A percentile compares a stretch with the other conserved stretches of the same genome.
phyloP scores from a whole-genome alignment of 371 early-diverging fungal species.

The Syncephalis plumigaleata region DNA sequence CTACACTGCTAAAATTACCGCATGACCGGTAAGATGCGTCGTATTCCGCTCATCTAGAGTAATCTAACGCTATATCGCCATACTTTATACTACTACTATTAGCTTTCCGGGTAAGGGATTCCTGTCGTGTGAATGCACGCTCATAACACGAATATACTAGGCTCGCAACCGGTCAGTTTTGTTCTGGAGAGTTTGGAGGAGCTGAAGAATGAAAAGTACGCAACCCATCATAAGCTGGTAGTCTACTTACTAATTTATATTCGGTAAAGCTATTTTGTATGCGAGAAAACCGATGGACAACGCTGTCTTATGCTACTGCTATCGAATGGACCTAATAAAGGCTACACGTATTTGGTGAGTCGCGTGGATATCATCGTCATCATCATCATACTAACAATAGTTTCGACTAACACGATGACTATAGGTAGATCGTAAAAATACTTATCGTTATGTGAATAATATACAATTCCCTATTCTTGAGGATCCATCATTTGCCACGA shows the following conservation, averaged over 20 bases:
- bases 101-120: no score
- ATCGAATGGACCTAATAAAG: conserved; percentile 16
- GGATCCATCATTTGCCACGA: conserved; percentile 17
- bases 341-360: conserved; percentile 42
- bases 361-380: conserved; percentile 1
- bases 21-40: no score
- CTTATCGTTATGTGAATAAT: conserved; percentile 39
- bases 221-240: background rate
- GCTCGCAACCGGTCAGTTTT: conserved; percentile 93
- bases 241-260: background rate
- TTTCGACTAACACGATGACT: background rate
- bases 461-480: conserved; percentile 49
- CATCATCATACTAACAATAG: background rate
- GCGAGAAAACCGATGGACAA: conserved; percentile 97
- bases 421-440: conserved; percentile 79
- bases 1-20: no score
- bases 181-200: conserved; percentile 40
- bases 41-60: no score
- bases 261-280: conserved; percentile 65
- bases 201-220: conserved; percentile 57
- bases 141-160: conserved; percentile 14
- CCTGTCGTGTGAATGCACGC: background rate
- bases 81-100: no score
- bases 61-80: no score
- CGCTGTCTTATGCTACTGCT: conserved; percentile 65